Evolutionary conservation across 768 basidiomycete genomes (phyloP).

Genomic region (Kwoniella sp.): DNA sequence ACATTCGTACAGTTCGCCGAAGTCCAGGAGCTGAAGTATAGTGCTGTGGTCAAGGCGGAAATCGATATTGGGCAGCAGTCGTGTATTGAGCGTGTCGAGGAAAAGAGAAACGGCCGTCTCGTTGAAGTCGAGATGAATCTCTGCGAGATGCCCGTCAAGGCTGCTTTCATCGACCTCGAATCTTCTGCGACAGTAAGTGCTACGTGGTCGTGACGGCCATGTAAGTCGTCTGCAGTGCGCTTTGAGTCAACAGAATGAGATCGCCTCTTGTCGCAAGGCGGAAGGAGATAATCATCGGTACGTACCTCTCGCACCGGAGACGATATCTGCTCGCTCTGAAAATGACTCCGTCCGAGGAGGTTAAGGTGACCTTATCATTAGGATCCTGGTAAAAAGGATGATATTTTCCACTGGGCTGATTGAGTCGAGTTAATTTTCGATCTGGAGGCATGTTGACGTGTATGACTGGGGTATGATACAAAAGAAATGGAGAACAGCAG

Average conservation of each 20-base stretch:
- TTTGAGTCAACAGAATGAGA: too few relatives aligned
- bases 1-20: not conserved
- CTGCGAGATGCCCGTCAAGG: too few relatives aligned
- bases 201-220: too few relatives aligned
- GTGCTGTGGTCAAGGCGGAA: too few relatives aligned
- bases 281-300: not conserved
- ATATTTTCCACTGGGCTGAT: not conserved
- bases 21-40: not conserved
- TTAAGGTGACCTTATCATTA: not conserved
- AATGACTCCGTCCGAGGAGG: not conserved
- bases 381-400: not conserved
- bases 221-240: too few relatives aligned
- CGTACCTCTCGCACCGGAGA: not conserved
- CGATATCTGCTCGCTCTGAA: conserved; percentile 1
- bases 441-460: too few relatives aligned
- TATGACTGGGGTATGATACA: too few relatives aligned
- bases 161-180: too few relatives aligned
- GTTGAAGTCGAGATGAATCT: not conserved
- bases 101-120: not conserved
- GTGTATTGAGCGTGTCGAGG: not conserved
- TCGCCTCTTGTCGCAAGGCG: too few relatives aligned
- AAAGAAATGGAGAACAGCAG: too few relatives aligned
- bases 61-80: not conserved
- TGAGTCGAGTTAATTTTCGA: not conserved
- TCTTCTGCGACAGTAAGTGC: too few relatives aligned